Evolutionary conservation across 345 rosid species (phyloP), one percentile per base, ranked within the genome.

Genomic region (Eucalyptus melliodora): DNA sequence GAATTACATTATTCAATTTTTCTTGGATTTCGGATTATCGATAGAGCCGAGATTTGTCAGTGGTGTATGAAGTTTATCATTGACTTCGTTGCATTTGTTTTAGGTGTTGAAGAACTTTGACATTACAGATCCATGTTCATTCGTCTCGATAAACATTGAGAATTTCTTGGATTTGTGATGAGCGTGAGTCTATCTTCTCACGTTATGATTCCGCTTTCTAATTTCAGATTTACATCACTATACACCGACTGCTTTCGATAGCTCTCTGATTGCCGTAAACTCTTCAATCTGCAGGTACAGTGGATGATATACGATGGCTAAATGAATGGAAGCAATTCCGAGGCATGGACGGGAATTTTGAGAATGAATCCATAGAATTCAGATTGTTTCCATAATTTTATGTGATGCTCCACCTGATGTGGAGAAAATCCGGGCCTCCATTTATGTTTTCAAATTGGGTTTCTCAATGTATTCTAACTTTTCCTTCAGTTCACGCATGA

Each of bases 21-120:
- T 62, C 86, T 47, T 49, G 89, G 21, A 14, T 77, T 77, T 40
- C 5, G 27, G 83, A 21, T 77, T 8, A 21, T 40, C 30, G 1
- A 19, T 37, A 37, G 47, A 21, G 16, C 83, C 2, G 27, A 21
- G 27, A 77, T 77, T 42, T 40, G 81, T 31, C 8, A 3, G 42
- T 42, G 62, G 45, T 86, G 59, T 3, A 10, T 50, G 40, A 19
- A 60, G 45, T 88, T 40, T 47, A 34, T 88, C 40, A 16, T 42
- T 2, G 30, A 31, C 16, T 19, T 42, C 53, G 42, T 45, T n/a
- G 51, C 56, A 51, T 15, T 88, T 53, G 53, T n/a, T 49, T 83
- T 81, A 96, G 98, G 97, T 96, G 87, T 92, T 96, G 94, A 93
- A 91, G 90, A 97, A 96, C 90, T 97, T 96, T 19, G 98, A 94